These are phyloP conservation scores for Leccinum variicolor DNA, from an alignment of 768 basidiomycete species.

Conservation along the genomic window DNA sequence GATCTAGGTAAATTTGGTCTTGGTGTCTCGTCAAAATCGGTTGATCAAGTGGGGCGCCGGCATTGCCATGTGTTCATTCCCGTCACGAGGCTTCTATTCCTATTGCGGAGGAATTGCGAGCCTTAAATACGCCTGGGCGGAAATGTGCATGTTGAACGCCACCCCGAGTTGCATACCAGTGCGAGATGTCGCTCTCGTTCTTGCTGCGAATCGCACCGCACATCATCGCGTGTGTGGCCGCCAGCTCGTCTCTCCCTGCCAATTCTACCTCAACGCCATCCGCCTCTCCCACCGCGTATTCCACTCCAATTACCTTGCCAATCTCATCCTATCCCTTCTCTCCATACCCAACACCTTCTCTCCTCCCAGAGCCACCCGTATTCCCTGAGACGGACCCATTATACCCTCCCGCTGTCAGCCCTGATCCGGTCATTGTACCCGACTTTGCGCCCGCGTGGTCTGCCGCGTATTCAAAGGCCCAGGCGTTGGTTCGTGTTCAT, in stretches of 20 bases:
- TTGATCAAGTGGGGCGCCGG: not conserved
- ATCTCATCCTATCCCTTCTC: constrained; percentile 46
- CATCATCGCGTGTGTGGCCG: not conserved
- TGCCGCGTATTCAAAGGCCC: constrained; percentile 56
- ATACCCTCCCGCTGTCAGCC: constrained; percentile 52
- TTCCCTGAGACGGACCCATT: constrained; percentile 55
- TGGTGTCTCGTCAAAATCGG: too few species aligned
- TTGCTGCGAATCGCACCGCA: constrained; percentile 13
- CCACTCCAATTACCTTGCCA: constrained; percentile 30
- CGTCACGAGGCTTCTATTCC: not conserved
- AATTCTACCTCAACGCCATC: not conserved
- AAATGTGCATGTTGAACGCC: not conserved
- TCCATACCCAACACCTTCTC: constrained; percentile 60
- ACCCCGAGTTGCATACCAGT: not conserved
- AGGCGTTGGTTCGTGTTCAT: constrained; percentile 41
- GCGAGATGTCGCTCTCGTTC: constrained; percentile 14
- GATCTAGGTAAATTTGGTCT: not conserved
- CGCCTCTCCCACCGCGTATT: not conserved
- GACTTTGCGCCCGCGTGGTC: constrained; percentile 55
- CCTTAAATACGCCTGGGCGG: constrained; percentile 2
- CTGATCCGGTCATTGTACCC: constrained; percentile 36
- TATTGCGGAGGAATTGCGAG: not conserved
- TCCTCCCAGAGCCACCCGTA: constrained; percentile 47
- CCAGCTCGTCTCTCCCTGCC: not conserved
- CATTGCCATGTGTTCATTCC: not conserved